Base-by-base conservation (phyloP, 805 yeast genomes). In the Priceomyces castillae region DNA sequence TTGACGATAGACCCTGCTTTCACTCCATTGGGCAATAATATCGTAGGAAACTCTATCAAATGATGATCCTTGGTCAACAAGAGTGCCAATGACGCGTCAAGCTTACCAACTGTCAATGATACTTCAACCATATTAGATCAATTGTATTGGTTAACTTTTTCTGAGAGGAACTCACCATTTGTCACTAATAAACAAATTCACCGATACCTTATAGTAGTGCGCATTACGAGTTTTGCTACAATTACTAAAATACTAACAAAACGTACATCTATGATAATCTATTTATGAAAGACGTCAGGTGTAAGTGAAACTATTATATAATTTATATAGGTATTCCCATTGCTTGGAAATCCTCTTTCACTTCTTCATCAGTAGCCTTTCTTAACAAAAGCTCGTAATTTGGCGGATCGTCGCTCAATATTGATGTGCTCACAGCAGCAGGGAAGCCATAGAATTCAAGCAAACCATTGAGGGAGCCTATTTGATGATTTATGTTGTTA, bases 11-110 rank as follows among this genome's bases (percentile, higher is more conserved):
- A 86, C 2, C 99, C 99, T 1, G 98, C 95, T 51, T 79, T 77
- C 28, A 90, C 94, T 31, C 92, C 90, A 53, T 84, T 86, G 7
- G 99, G 99, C 37, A 94, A 71, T 42, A 94, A 71, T 44, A 92
- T 81, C 3, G 98, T 89, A n/a, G 99, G 99, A 57, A 92, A 94
- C 58, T 94, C 99, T 51, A 94, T 90, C 48, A 92, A 74, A 60
- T 90, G 96, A 63, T 92, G 98, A 62, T 92, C 94, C 44, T 84
- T 79, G 15, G 99, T 92, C 30, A 95, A 77, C 36, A 94, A 73
- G 37, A 94, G 73, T 23, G 98, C 98, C 62, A 94, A 73, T 2
- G 97, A 90, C 10, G 97, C 96, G 61, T 94, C 99, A 36, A 92
- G 74, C 68, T 90, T 90, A 39, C 98, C 99, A 16, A 94, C 97